phyloP scores from a whole-genome alignment of 164 flowering plant species.

The Berberis vulgaris region DNA sequence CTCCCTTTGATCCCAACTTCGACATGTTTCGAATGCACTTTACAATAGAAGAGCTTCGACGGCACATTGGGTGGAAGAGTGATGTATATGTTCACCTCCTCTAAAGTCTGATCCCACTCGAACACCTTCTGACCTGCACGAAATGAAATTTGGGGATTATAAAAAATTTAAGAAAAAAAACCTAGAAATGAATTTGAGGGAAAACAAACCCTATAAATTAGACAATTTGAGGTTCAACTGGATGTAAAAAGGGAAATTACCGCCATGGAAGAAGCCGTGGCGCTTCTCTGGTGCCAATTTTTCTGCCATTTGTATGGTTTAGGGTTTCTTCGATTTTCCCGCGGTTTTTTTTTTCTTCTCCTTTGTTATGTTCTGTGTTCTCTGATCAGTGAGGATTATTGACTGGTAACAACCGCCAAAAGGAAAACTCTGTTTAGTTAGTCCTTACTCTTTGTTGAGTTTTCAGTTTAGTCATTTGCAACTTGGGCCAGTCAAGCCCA shows the following conservation, averaged over 20 bases:
- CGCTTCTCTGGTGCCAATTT: slow-evolving; percentile 85
- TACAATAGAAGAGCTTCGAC: slow-evolving; percentile 63
- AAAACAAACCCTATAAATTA: not conserved
- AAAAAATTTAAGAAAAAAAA: slow-evolving; percentile 32
- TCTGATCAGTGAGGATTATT: no score
- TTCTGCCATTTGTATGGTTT: slow-evolving; percentile 49
- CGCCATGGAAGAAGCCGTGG: slow-evolving; percentile 52
- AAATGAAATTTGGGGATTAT: not conserved
- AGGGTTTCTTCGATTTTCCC: not conserved
- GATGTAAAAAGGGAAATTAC: slow-evolving; percentile 8
- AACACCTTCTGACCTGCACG: slow-evolving; percentile 72
- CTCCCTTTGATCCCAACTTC: slow-evolving; percentile 91
- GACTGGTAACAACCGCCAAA: no score
- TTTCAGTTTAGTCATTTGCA: no score
- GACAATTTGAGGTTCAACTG: not conserved
- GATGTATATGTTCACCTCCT: slow-evolving; percentile 83
- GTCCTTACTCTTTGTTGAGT: no score
- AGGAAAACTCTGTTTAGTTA: no score
- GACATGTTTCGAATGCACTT: slow-evolving; percentile 64
- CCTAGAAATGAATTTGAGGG: not conserved
- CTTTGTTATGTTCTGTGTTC: no score
- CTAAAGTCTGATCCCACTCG: slow-evolving; percentile 97
- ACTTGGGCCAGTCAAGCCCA: no score
- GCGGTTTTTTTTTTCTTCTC: not conserved
- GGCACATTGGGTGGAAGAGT: slow-evolving; percentile 74